A percentile compares a stretch with the other conserved stretches of the same genome.
These are phyloP conservation scores for Termitomyces sp. DNA, from an alignment of 768 basidiomycete genomes.

Conservation along the genomic window DNA sequence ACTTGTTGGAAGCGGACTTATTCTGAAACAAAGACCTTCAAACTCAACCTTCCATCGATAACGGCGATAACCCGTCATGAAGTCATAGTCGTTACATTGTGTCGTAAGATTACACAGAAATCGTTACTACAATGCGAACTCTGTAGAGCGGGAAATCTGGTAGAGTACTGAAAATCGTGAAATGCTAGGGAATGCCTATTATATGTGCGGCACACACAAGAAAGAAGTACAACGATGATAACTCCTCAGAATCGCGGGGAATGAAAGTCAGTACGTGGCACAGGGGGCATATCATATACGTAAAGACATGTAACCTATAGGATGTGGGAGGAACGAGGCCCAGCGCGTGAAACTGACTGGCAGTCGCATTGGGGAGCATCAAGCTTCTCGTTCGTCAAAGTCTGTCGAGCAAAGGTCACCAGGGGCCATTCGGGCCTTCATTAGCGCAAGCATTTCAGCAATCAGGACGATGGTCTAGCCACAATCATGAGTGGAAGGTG, in stretches of 20 bases:
- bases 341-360: slow-evolving; percentile 13
- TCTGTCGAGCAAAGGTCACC: slow-evolving; percentile 9
- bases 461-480: slow-evolving; percentile 32
- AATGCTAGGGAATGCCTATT: slow-evolving; percentile 8
- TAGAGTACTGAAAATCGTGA: slow-evolving; percentile 3
- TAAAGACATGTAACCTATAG: slow-evolving; percentile 12
- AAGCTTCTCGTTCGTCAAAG: slow-evolving; percentile 20
- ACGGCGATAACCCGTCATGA: slow-evolving; percentile 8
- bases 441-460: slow-evolving; percentile 13
- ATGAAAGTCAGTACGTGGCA: slow-evolving; percentile 14
- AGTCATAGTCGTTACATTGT: slow-evolving; percentile 28
- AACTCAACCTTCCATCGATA: slow-evolving; percentile 9
- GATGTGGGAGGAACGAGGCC: slow-evolving; percentile 9
- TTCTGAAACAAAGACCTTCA: slow-evolving; percentile 1
- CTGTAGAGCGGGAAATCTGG: slow-evolving; percentile 26
- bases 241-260: slow-evolving; percentile 15
- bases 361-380: slow-evolving; percentile 22
- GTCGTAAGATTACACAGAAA: slow-evolving; percentile 37
- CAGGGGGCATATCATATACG: slow-evolving; percentile 20
- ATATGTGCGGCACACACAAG: slow-evolving; percentile 10
- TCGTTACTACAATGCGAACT: slow-evolving; percentile 35
- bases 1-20: background rate
- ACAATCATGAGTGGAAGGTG: slow-evolving; percentile 14
- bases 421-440: slow-evolving; percentile 5
- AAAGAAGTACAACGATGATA: slow-evolving; percentile 8